Percentiles rank a stretch among this genome's conserved stretches.
Evolutionary conservation across 352 stramenopile genomes (phyloP).

Genomic region (Phytophthora boehmeriae): DNA sequence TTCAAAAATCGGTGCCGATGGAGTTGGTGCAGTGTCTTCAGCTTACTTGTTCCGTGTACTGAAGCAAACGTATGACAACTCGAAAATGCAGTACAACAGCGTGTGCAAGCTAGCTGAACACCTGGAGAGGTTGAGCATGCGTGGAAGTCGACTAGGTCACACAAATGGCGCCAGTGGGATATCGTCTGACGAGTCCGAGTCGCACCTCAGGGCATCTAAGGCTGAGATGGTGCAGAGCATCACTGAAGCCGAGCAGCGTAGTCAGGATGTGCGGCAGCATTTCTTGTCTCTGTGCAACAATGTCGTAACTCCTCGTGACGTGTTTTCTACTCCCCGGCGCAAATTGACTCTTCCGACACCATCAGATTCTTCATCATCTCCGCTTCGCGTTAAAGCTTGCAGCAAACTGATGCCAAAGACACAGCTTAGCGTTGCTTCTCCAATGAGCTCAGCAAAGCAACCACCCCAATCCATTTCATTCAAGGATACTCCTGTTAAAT

Average conservation of each 20-base stretch:
- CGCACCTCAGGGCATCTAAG: slow-evolving; percentile 38
- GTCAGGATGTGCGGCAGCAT: slow-evolving; percentile 46
- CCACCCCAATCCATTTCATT: slow-evolving; percentile 54
- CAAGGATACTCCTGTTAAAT: slow-evolving; percentile 59
- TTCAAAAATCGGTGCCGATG: slow-evolving; percentile 32
- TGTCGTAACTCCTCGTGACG: slow-evolving; percentile 57
- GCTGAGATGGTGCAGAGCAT: slow-evolving; percentile 57
- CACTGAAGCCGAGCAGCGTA: slow-evolving; percentile 46
- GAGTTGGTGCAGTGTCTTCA: slow-evolving; percentile 32
- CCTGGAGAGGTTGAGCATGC: slow-evolving; percentile 57
- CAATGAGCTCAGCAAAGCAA: slow-evolving; percentile 55
- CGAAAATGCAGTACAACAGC: slow-evolving; percentile 77
- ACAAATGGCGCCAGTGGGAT: slow-evolving; percentile 25
- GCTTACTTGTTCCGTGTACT: slow-evolving; percentile 68
- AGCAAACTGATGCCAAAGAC: slow-evolving; percentile 77
- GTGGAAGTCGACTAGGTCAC: slow-evolving; percentile 30
- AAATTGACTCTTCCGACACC: slow-evolving; percentile 36
- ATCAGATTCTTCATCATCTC: slow-evolving; percentile 36
- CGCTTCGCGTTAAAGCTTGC: slow-evolving; percentile 49
- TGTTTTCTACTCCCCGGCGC: slow-evolving; percentile 47
- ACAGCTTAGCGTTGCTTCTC: slow-evolving; percentile 71
- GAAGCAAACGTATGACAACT: slow-evolving; percentile 79
- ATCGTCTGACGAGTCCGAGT: slow-evolving; percentile 19
- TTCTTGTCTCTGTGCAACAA: slow-evolving; percentile 74
- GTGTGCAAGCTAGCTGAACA: slow-evolving; percentile 57